Percentiles rank a stretch among this genome's conserved stretches.
Evolutionary conservation across 768 basidiomycete species (phyloP).

Genomic region (Phlebiopsis gigantea): DNA sequence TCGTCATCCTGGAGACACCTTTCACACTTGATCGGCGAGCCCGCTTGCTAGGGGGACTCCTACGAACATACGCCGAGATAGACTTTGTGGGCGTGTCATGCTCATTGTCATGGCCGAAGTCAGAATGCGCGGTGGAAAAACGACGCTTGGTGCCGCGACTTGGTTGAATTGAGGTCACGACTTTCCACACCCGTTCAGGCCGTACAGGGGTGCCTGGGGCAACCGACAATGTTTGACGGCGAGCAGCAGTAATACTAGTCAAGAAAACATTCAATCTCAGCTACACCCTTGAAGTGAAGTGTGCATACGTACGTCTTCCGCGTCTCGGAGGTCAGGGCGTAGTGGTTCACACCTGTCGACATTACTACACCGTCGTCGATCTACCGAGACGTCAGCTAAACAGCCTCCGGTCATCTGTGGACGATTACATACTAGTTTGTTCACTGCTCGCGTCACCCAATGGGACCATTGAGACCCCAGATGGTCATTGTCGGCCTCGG

Average conservation of each 20-base stretch:
- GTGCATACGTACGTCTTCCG: slow-evolving; percentile 37
- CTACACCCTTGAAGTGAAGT: neutral
- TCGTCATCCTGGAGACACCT: slow-evolving; percentile 31
- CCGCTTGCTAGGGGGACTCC: neutral
- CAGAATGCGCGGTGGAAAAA: slow-evolving; percentile 3
- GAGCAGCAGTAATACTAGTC: slow-evolving; percentile 29
- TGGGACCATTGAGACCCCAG: slow-evolving; percentile 45
- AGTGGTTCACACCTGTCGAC: slow-evolving; percentile 30
- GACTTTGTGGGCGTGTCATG: slow-evolving; percentile 10
- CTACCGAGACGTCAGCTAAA: slow-evolving; percentile 22
- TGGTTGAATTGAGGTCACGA: slow-evolving; percentile 26
- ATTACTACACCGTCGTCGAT: slow-evolving; percentile 40
- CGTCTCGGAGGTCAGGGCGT: slow-evolving; percentile 38
- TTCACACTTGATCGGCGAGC: slow-evolving; percentile 19
- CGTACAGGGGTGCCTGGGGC: slow-evolving; percentile 22
- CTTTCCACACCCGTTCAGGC: slow-evolving; percentile 34
- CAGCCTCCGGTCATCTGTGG: neutral
- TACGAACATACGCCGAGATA: neutral
- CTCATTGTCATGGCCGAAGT: neutral
- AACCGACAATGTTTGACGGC: slow-evolving; percentile 27
- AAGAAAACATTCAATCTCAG: slow-evolving; percentile 1
- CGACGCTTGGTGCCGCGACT: slow-evolving; percentile 24
- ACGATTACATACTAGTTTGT: slow-evolving; percentile 33
- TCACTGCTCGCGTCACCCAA: slow-evolving; percentile 42
- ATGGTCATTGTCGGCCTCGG: slow-evolving; percentile 36